Base-by-base conservation (phyloP, 805 yeast species). In the Yarrowia sp. region DNA sequence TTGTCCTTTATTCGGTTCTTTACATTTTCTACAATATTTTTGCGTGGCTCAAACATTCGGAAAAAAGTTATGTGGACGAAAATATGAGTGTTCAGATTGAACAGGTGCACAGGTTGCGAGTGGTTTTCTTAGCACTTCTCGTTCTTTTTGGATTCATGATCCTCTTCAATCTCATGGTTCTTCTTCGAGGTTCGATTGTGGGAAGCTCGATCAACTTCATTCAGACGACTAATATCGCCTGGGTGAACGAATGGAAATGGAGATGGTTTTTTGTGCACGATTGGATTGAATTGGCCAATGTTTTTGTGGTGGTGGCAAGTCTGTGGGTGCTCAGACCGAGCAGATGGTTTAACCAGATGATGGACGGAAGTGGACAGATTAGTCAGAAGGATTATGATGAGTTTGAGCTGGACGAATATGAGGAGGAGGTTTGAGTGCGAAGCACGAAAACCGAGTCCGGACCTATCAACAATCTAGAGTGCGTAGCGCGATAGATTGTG, bases 231-330 rank as follows among this genome's bases (percentile, higher is more conserved):
- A 14, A 16, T 5, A 48, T 63, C n/a, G 67, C 67, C 5, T 63
- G 67, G 67, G 19, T 35, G 5, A 48, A 38, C 5, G 67, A 63
- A 14, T 63, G 67, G 67, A 63, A 63, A 40, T 63, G 22, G 40
- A 38, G 67, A 4, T 63, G 67, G 67, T 63, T 63, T 10, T 63
- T 63, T 40, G 67, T 63, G 8, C 67, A 63, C 46, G 67, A 63
- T 36, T 63, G 67, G 67, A 41, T 63, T 26, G 67, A 63, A n/a
- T 11, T 63, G 19, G 67, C 56, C 7, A 48, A 63, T 15, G 9
- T 22, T 22, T 3, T 48, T 2, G 55, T 48, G 15, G 45, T 63
- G 3, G 7, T 10, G 5, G 43, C 56, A 3, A 48, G 40, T 2
- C 40, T 63, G n/a, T 63, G 48, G 43, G 8, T 63, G 12, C 55